Percentiles rank a stretch among this genome's conserved stretches.
Evolutionary conservation across 2,329 filamentous ascomycete genomes (phyloP).

Genomic region (Plenodomus tracheiphilus): DNA sequence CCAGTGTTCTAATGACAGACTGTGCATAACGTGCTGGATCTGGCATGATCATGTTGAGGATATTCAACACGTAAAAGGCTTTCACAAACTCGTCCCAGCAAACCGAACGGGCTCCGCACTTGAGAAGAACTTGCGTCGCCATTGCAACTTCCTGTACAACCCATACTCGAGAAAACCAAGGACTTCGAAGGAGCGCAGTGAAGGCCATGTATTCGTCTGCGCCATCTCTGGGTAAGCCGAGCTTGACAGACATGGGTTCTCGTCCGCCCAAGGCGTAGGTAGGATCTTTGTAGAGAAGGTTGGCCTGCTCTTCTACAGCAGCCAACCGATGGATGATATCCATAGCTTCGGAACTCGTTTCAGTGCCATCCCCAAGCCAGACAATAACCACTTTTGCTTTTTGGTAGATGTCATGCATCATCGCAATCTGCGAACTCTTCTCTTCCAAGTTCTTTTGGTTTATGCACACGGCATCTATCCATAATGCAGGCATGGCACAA

Average conservation of each 20-base stretch:
- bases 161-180: conserved; percentile 21
- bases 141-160: conserved; percentile 18
- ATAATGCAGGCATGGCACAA: conserved; percentile 3
- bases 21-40: conserved; percentile 6
- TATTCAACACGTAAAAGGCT: conserved; percentile 8
- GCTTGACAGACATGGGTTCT: background rate
- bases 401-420: conserved; percentile 32
- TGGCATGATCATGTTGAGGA: background rate
- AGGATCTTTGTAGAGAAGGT: background rate
- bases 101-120: conserved; percentile 7
- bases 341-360: conserved; percentile 7
- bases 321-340: conserved; percentile 6
- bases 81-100: conserved; percentile 11
- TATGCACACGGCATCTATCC: conserved; percentile 20
- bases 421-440: conserved; percentile 12
- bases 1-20: conserved; percentile 3
- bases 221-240: conserved; percentile 9
- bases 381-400: conserved; percentile 21
- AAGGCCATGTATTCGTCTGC: conserved; percentile 10
- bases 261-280: background rate
- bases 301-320: background rate
- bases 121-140: conserved; percentile 2
- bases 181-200: conserved; percentile 6
- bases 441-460: conserved; percentile 18
- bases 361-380: conserved; percentile 28